A percentile compares a stretch with the other conserved stretches of the same genome.
These are phyloP conservation scores for Xylaria sp. DNA, from an alignment of 2,329 filamentous ascomycete species.

Conservation along the genomic window DNA sequence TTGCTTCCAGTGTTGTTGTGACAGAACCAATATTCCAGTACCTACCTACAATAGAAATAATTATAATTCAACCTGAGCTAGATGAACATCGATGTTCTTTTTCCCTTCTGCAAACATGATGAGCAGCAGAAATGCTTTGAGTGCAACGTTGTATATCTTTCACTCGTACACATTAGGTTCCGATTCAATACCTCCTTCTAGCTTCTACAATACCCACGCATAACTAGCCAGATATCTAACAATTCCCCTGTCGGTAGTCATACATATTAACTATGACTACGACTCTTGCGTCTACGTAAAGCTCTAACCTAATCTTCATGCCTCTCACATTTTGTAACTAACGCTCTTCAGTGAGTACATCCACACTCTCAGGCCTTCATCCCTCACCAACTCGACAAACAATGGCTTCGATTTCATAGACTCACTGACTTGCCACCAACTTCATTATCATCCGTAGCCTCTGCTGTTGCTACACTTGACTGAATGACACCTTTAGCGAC, in stretches of 20 bases:
- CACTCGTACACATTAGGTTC: background rate
- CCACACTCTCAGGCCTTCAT: background rate
- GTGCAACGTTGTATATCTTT: too few species aligned
- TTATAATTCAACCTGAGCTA: background rate
- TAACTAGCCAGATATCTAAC: background rate
- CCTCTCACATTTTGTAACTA: background rate
- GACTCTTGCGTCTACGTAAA: background rate
- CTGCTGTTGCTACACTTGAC: slow-evolving; percentile 20
- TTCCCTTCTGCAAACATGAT: background rate
- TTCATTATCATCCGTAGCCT: slow-evolving; percentile 12
- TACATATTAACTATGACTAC: background rate
- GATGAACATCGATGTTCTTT: background rate
- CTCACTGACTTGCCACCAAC: slow-evolving; percentile 9
- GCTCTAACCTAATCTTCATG: background rate
- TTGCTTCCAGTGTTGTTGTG: background rate
- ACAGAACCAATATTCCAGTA: too few species aligned
- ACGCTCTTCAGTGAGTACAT: background rate
- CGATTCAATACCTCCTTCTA: background rate
- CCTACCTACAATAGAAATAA: background rate
- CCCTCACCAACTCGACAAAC: background rate
- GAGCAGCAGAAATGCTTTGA: background rate
- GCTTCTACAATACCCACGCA: background rate
- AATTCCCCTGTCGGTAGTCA: background rate
- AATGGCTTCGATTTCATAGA: slow-evolving; percentile 4
- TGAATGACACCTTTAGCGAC: slow-evolving; percentile 13